A percentile compares a stretch with the other conserved stretches of the same genome.
Conservation (phyloP, 805 yeast genomes). For the Starmerella sirachaensis region DNA sequence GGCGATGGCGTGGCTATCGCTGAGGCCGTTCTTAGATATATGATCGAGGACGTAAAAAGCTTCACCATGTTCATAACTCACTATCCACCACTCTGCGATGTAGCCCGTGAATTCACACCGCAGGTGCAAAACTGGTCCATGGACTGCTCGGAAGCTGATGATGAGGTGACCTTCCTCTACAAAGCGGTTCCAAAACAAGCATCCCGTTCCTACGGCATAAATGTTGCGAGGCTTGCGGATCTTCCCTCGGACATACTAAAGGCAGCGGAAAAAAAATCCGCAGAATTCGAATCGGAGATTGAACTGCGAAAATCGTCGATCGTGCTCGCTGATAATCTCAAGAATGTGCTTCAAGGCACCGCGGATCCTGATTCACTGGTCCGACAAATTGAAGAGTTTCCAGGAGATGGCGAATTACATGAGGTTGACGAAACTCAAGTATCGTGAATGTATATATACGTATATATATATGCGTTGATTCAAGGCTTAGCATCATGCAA, state of each 20-base stretch:
- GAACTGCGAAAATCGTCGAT: not conserved
- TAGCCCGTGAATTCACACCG: conserved; percentile 32
- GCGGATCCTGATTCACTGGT: not conserved
- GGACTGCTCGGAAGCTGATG: conserved; percentile 42
- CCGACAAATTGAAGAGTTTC: not conserved
- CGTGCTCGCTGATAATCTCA: not conserved
- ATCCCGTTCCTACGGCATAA: conserved; percentile 64
- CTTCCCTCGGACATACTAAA: conserved; percentile 28
- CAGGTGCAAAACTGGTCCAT: conserved; percentile 53
- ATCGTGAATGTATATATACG: not conserved
- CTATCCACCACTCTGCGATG: conserved; percentile 51
- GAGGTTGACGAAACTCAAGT: not conserved
- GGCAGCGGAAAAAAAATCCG: conserved; percentile 23
- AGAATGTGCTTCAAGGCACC: not conserved
- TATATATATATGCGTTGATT: not conserved
- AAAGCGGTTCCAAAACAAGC: conserved; percentile 40
- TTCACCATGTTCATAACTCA: conserved; percentile 74
- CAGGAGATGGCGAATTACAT: not conserved
- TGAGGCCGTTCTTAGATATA: conserved; percentile 52
- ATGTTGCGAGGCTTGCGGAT: conserved; percentile 70
- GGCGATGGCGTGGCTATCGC: conserved; percentile 77
- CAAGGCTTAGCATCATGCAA: not conserved
- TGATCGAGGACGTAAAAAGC: conserved; percentile 37
- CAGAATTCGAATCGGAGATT: not conserved
- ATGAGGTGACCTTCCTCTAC: conserved; percentile 40